Base-by-base conservation (phyloP, 768 basidiomycete genomes). In the Suillus weaverae region DNA sequence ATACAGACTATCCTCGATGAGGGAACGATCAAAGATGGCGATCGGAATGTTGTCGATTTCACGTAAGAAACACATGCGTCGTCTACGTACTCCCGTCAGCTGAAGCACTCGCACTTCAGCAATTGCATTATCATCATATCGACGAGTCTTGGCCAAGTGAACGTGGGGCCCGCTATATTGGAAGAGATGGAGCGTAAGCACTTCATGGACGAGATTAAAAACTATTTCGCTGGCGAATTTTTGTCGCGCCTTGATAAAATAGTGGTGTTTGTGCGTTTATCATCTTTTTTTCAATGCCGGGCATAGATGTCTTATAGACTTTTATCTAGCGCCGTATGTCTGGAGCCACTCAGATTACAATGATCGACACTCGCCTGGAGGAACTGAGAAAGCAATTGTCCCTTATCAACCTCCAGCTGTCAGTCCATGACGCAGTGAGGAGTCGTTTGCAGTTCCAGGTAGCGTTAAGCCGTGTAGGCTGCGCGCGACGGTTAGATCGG, bases 1-100 rank as follows among this genome's bases (percentile, higher is more conserved):
- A 77, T 83, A 46, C 74, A 82, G 20, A 81, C 81, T 62, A 79
- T 83, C 41, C 74, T 83, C 35, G 81, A 83, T 62, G 81, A 83
- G 61, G 81, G 81, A 30, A 70, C 74, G n/a, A 69, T 81, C 48
- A 82, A 78, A 33, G 81, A 83, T 67, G 79, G 80, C 20, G 64
- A 64, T 36, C 59, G 59, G n/a, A 61, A 61, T 38, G 30, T 35
- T 30, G 60, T 64, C 13, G 60, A 61, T 38, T 64, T 64, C 36
- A 44, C 38, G 59, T 64, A 39, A 61, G 46, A 41, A 38, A 38
- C 20, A 36, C 30, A 2, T 41, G 3, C 22, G 11, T 62, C 30
- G 6, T 62, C 26, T 33, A 22, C 55, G 26, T 22, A n/a, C 41
- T 53, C 20, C 20, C 26, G 36, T 53, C 13, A 60, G 22, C 38